phyloP scores from a whole-genome alignment of 1,284 basidiomycete genomes.

The Takashimella koratensis region DNA sequence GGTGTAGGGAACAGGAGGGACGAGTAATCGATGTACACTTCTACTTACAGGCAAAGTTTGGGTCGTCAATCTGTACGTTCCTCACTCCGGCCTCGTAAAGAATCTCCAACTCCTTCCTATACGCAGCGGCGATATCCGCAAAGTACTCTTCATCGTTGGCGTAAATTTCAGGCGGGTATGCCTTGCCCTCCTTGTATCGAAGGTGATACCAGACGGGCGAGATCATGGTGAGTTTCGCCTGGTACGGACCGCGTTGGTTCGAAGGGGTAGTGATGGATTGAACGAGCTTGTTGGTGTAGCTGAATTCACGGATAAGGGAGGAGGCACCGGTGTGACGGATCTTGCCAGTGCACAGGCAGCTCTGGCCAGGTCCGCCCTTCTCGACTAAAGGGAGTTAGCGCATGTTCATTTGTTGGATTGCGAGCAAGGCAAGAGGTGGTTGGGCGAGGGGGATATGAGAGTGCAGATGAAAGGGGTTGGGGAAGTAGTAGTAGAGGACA shows the following conservation, averaged over 20 bases:
- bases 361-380: constrained; percentile 22
- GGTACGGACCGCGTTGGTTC: not conserved
- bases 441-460: not conserved
- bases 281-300: constrained; percentile 37
- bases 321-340: constrained; percentile 31
- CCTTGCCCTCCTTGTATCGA: constrained; percentile 39
- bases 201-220: constrained; percentile 74
- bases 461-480: not conserved
- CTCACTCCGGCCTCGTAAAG: constrained; percentile 70
- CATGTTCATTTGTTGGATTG: no score
- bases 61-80: constrained; percentile 67
- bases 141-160: constrained; percentile 34
- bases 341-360: constrained; percentile 34
- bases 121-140: constrained; percentile 64
- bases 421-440: not conserved
- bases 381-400: constrained; percentile 21
- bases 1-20: constrained; percentile 60
- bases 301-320: constrained; percentile 44
- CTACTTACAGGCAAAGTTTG: constrained; percentile 40
- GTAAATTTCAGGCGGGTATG: constrained; percentile 21
- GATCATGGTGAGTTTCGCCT: constrained; percentile 71
- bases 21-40: not conserved
- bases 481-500: no score
- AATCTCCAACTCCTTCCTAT: constrained; percentile 65
- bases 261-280: constrained; percentile 8